Conservation (phyloP, 768 basidiomycete genomes). For the Suillus fuscotomentosus region DNA sequence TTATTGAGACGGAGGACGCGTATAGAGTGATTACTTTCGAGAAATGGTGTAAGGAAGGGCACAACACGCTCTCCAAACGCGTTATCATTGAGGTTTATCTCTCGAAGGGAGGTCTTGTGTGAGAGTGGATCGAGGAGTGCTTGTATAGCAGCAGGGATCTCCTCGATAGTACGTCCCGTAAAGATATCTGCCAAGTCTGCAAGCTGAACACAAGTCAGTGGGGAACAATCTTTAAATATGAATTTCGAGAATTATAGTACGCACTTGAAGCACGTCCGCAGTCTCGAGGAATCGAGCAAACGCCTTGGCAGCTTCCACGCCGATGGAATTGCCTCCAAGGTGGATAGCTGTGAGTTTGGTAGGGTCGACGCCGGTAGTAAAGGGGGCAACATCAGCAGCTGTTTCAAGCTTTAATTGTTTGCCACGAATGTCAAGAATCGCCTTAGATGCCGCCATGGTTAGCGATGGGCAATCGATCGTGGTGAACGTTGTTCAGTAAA, state of each 20-base stretch:
- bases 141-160: slow-evolving; percentile 88
- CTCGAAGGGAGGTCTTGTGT: slow-evolving; percentile 75
- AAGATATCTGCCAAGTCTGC: slow-evolving; percentile 98
- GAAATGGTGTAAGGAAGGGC: slow-evolving; percentile 89
- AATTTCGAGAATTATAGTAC: slow-evolving; percentile 15
- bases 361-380: slow-evolving; percentile 64
- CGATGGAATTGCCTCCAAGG: slow-evolving; percentile 92
- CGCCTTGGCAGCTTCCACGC: slow-evolving; percentile 84
- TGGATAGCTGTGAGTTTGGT: slow-evolving; percentile 80
- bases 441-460: slow-evolving; percentile 18
- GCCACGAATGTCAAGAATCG: slow-evolving; percentile 28
- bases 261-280: slow-evolving; percentile 68
- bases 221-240: slow-evolving; percentile 5
- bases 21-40: slow-evolving; percentile 78
- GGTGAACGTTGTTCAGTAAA: background rate
- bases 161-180: slow-evolving; percentile 91
- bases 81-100: slow-evolving; percentile 92
- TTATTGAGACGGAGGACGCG: slow-evolving; percentile 90
- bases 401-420: slow-evolving; percentile 71
- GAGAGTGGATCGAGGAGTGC: slow-evolving; percentile 87
- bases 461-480: background rate
- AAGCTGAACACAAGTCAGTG: slow-evolving; percentile 48
- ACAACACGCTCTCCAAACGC: slow-evolving; percentile 96
- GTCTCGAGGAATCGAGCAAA: slow-evolving; percentile 77
- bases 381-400: slow-evolving; percentile 70